Percentiles rank a stretch among this genome's conserved stretches.
Evolutionary conservation across 345 rosid species (phyloP).

Genomic region (Heritiera fomes): DNA sequence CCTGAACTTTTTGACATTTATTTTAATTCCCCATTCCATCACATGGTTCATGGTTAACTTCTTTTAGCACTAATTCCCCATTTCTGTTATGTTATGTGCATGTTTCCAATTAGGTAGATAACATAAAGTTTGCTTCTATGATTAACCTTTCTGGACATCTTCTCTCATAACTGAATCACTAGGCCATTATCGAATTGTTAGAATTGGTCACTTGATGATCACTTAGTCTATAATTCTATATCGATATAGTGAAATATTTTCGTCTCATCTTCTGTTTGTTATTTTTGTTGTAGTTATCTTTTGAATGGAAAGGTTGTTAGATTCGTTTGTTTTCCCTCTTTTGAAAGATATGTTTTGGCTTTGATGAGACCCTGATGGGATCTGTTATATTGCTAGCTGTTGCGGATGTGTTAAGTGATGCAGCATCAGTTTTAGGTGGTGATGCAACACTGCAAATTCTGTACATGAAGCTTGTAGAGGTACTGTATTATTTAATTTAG

Average conservation of each 20-base stretch:
- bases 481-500: conserved; percentile 31
- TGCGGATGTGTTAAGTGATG: conserved; percentile 90
- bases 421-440: conserved; percentile 92
- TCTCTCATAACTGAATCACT: neutral
- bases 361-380: conserved; percentile 39
- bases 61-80: neutral
- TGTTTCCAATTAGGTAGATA: neutral
- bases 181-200: neutral
- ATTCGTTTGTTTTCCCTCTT: conserved; percentile 17
- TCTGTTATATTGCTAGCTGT: conserved; percentile 71
- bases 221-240: neutral
- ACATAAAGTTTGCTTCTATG: conserved; percentile 3
- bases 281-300: conserved; percentile 20
- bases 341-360: neutral
- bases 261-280: conserved; percentile 2
- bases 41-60: neutral
- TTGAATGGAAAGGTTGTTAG: conserved; percentile 26
- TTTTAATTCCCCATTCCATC: neutral
- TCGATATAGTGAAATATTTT: neutral
- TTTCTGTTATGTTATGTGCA: neutral
- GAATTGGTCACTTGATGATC: neutral
- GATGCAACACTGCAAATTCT: conserved; percentile 84
- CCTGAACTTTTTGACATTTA: neutral
- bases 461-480: conserved; percentile 86
- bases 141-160: neutral